A percentile compares a stretch with the other conserved stretches of the same genome.
These are phyloP conservation scores for Phytophthora podocarpi DNA, from an alignment of 352 stramenopile genomes.

Conservation along the genomic window DNA sequence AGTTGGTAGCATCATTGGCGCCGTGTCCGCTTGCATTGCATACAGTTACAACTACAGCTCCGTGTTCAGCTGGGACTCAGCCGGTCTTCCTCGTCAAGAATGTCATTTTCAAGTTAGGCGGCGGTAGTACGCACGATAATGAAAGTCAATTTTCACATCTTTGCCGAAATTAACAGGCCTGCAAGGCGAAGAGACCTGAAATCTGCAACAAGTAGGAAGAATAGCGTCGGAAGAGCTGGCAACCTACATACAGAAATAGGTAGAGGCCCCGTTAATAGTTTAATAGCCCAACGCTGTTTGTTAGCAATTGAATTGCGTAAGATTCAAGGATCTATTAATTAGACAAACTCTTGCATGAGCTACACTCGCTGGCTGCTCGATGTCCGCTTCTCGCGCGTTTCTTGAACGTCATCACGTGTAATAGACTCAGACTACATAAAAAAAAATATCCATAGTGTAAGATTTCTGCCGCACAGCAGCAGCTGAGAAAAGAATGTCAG, in stretches of 20 bases:
- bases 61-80: constrained; percentile 65
- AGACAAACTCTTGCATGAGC: background rate
- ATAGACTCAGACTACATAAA: constrained; percentile 12
- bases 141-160: no score
- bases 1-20: constrained; percentile 66
- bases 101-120: no score
- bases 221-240: no score
- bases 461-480: background rate
- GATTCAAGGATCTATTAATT: no score
- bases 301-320: no score
- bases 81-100: no score
- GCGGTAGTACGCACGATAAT: background rate
- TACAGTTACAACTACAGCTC: constrained; percentile 80
- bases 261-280: no score
- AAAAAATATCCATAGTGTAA: background rate
- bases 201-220: no score
- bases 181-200: no score
- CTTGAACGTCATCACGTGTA: constrained; percentile 1
- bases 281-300: no score
- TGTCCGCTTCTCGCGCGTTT: constrained; percentile 18
- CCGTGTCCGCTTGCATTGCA: constrained; percentile 43
- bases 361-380: constrained; percentile 28
- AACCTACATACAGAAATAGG: no score
- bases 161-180: no score
- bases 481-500: background rate